Conservation (phyloP, 1,284 basidiomycete species). For the Ustilago trichophora region DNA sequence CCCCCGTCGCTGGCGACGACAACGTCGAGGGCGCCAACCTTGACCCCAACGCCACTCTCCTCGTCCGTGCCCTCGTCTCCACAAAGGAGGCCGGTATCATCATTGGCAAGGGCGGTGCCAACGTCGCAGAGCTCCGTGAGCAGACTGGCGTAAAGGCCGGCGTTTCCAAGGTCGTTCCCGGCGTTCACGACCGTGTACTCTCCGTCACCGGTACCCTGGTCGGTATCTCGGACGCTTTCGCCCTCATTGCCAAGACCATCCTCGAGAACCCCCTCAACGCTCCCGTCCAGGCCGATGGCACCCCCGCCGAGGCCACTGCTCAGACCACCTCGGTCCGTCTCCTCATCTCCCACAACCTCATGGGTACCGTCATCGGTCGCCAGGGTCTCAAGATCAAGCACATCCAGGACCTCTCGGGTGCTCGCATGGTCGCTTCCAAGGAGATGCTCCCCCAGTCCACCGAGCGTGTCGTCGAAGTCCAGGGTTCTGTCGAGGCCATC, state of each 20-base stretch:
- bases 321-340: slow-evolving; percentile 85
- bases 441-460: slow-evolving; percentile 67
- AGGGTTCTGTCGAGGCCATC: slow-evolving; percentile 89
- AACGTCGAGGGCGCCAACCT: slow-evolving; percentile 16
- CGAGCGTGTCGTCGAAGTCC: slow-evolving; percentile 89
- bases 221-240: slow-evolving; percentile 93
- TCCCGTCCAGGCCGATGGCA: slow-evolving; percentile 69
- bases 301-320: slow-evolving; percentile 75
- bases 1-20: slow-evolving; percentile 31
- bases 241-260: slow-evolving; percentile 91
- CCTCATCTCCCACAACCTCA: slow-evolving; percentile 66
- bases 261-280: slow-evolving; percentile 69
- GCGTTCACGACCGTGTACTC: slow-evolving; percentile 96
- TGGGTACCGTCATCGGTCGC: slow-evolving; percentile 67
- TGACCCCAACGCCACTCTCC: slow-evolving; percentile 54
- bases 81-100: slow-evolving; percentile 65
- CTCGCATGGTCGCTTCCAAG: slow-evolving; percentile 67
- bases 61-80: slow-evolving; percentile 59
- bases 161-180: slow-evolving; percentile 96
- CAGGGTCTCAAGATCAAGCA: slow-evolving; percentile 67
- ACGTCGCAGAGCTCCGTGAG: slow-evolving; percentile 93
- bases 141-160: slow-evolving; percentile 96
- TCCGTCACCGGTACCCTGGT: slow-evolving; percentile 91
- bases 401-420: slow-evolving; percentile 66
- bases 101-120: slow-evolving; percentile 88